A percentile compares a stretch with the other conserved stretches of the same genome.
These are phyloP conservation scores for Cryomyces minteri DNA, from an alignment of 495 filamentous ascomycete species.

Conservation along the genomic window DNA sequence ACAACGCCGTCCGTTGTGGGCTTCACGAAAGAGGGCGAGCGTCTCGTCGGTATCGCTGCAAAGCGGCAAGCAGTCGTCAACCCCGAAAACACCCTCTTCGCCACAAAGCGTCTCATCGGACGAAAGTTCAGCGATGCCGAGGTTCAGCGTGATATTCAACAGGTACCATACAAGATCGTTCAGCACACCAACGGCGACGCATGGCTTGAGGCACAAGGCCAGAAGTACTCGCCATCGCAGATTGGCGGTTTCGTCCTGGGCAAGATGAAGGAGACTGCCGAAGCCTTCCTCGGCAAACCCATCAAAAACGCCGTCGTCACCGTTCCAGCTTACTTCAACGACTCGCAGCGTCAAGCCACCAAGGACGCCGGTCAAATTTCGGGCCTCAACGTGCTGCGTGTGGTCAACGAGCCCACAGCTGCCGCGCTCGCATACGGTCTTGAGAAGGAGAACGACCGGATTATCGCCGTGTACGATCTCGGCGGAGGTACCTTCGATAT, in stretches of 20 bases:
- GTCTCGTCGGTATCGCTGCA: conserved; percentile 90
- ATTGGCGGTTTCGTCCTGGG: conserved; percentile 92
- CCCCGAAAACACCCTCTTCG: conserved; percentile 97
- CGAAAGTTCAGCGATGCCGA: conserved; percentile 94
- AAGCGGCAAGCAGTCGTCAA: conserved; percentile 99
- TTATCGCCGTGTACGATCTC: conserved; percentile 94
- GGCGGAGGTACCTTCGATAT: conserved; percentile 99
- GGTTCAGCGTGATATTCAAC: conserved; percentile 94
- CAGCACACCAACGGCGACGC: conserved; percentile 97
- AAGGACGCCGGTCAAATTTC: conserved; percentile 96
- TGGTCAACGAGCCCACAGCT: conserved; percentile 92
- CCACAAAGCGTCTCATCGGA: conserved; percentile 98
- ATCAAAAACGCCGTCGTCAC: conserved; percentile 93
- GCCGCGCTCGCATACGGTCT: conserved; percentile 90
- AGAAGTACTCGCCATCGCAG: conserved; percentile 97
- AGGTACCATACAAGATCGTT: conserved; percentile 98
- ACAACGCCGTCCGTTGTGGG: conserved; percentile 96
- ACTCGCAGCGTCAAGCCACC: conserved; percentile 92
- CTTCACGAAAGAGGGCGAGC: conserved; percentile 93
- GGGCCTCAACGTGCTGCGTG: conserved; percentile 88
- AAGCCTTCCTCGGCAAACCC: conserved; percentile 72
- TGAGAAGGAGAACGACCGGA: conserved; percentile 77
- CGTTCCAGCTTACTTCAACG: conserved; percentile 95
- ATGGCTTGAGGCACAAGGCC: conserved; percentile 88
- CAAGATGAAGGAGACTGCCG: conserved; percentile 98